Percentiles rank a stretch among this genome's conserved stretches.
Evolutionary conservation across 306 rosid genomes (phyloP).

Genomic region (Lotus japonicus): DNA sequence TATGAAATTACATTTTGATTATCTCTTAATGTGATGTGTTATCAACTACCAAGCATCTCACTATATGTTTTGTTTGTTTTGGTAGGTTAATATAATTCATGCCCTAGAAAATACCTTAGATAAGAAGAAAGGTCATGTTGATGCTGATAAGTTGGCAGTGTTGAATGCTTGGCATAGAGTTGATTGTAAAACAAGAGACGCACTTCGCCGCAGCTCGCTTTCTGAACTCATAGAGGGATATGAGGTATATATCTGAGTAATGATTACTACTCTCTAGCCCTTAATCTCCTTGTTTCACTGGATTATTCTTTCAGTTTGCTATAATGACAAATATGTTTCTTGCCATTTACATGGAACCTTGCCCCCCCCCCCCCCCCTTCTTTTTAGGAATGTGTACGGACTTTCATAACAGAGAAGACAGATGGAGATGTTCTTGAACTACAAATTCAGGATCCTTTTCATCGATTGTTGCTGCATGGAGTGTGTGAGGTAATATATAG

Average conservation of each 20-base stretch:
- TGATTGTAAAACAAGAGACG: conserved; percentile 77
- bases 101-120: conserved; percentile 35
- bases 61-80: conserved; percentile 14
- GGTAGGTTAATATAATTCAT: conserved; percentile 63
- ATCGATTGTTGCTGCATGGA: conserved; percentile 80
- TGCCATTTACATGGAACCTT: neutral
- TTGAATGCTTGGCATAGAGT: conserved; percentile 47
- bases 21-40: neutral
- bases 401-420: conserved; percentile 40
- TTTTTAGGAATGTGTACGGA: conserved; percentile 53
- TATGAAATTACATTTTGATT: neutral
- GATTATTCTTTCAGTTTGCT: neutral
- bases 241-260: conserved; percentile 51
- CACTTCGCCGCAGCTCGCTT: conserved; percentile 78
- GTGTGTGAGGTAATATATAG: conserved; percentile 76
- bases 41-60: conserved; percentile 12
- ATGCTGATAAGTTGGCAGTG: conserved; percentile 46
- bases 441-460: conserved; percentile 73
- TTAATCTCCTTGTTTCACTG: neutral
- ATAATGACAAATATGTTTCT: neutral
- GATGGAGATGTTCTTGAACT: conserved; percentile 49
- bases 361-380: too few species aligned
- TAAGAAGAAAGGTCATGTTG: conserved; percentile 51
- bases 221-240: conserved; percentile 65
- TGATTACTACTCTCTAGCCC: neutral